Base-by-base conservation (phyloP, 495 filamentous ascomycete genomes). In the Lasiosphaeria miniovina region DNA sequence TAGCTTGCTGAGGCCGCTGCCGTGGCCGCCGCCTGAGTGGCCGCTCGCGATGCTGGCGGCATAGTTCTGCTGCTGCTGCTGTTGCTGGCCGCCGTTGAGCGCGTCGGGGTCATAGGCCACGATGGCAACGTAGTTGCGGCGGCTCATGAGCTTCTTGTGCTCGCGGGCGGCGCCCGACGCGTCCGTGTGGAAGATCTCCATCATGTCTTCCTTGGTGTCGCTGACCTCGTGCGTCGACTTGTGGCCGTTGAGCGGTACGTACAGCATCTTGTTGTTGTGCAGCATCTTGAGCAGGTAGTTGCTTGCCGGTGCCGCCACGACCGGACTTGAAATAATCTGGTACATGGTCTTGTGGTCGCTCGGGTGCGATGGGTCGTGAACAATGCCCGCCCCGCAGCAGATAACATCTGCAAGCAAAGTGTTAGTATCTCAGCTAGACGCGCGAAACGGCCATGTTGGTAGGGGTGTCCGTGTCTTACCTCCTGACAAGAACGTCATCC, bases 181-280 rank as follows among this genome's bases (percentile, higher is more conserved):
- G 65, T 98, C 94, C 7, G 82, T 87, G 70, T 93, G 88, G 82
- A 98, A 98, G 63, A 98, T 90, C 76, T 98, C 94, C 86, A 98
- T 92, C 94, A 98, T 98, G 70, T 98, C 94, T 74, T 98, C 94
- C 72, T 98, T 98, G 41, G 94, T 98, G 69, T 98, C 94, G 31
- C 76, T 80, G n/a, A 81, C 70, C 51, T 79, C 72, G 65, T 86
- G 78, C 3, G 79, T 84, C 17, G 85, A 88, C 61, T 90, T 88
- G 70, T 95, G 89, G 17, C 95, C 95, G 73, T 98, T 98, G 49
- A 82, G 81, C 2, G 94, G 95, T 36, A 98, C 76, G 71, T 97
- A 98, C 36, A 97, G 83, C 6, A 88, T 82, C 69, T 93, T 95
- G 77, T 90, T 91, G 78, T 86, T 88, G 80, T 98, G 91, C 12